phyloP scores from a whole-genome alignment of 805 yeast genomes.

The Kluyveromyces nonfermentans region DNA sequence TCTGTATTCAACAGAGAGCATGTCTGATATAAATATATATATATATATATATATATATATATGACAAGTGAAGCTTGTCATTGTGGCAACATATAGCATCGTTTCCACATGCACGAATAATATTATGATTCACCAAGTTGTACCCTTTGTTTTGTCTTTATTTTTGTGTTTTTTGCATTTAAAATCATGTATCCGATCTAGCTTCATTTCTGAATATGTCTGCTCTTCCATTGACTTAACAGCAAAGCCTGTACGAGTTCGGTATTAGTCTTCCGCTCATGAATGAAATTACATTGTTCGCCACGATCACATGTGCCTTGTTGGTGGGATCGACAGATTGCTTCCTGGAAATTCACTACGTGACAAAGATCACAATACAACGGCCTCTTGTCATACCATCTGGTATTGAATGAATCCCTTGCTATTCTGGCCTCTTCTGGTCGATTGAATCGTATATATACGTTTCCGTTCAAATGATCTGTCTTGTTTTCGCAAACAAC shows the following conservation, averaged over 20 bases:
- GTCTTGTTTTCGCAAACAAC: conserved; percentile 77
- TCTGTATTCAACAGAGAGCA: not conserved
- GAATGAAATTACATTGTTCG: conserved; percentile 81
- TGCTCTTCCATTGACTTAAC: not conserved
- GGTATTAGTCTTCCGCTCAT: conserved; percentile 48
- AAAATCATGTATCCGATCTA: not conserved
- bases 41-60: too few species aligned
- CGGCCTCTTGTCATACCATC: conserved; percentile 79
- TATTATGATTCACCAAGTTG: too few species aligned
- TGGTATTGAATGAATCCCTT: conserved; percentile 50
- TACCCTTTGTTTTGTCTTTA: too few species aligned
- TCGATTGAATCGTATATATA: conserved; percentile 53
- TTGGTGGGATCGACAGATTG: conserved; percentile 68
- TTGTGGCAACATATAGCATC: too few species aligned
- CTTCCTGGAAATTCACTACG: conserved; percentile 57
- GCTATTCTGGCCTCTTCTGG: conserved; percentile 54
- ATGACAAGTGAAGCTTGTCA: too few species aligned
- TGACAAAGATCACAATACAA: conserved; percentile 74
- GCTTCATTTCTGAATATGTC: not conserved
- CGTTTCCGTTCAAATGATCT: conserved; percentile 79
- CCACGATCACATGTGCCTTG: conserved; percentile 62
- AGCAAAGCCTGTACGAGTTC: conserved; percentile 34
- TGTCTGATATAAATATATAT: too few species aligned
- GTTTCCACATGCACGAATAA: too few species aligned
- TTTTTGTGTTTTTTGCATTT: not conserved